Evolutionary conservation across 2,329 filamentous ascomycete genomes (phyloP).

Genomic region (Daldinia sp.): DNA sequence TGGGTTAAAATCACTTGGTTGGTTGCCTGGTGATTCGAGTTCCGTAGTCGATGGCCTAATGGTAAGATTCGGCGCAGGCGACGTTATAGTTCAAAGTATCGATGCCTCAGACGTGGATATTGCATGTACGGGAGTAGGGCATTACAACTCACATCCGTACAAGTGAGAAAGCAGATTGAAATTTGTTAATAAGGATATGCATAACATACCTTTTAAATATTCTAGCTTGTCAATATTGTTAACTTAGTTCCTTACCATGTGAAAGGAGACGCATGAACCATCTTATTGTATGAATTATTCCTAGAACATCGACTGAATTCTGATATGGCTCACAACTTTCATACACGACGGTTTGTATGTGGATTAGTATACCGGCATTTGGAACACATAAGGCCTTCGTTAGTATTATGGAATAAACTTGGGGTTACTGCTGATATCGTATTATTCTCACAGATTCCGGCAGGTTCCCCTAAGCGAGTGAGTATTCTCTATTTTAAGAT

Average conservation of each 20-base stretch:
- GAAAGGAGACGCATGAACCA: not conserved
- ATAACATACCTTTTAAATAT: not conserved
- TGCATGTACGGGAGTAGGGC: conserved; percentile 32
- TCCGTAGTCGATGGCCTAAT: conserved; percentile 19
- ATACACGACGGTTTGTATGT: not conserved
- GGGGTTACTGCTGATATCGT: too few species aligned
- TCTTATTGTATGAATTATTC: not conserved
- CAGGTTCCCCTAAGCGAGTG: not conserved
- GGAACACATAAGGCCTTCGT: not conserved
- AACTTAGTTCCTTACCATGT: not conserved
- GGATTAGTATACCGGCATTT: not conserved
- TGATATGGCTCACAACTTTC: not conserved
- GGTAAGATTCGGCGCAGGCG: conserved; percentile 28
- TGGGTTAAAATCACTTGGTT: conserved; percentile 29
- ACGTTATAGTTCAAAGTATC: conserved; percentile 31
- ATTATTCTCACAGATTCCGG: not conserved
- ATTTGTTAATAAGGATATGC: not conserved
- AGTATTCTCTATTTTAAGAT: not conserved
- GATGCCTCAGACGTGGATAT: conserved; percentile 36
- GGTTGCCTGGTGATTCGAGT: conserved; percentile 10
- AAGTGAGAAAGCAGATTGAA: conserved; percentile 2
- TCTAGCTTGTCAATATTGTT: not conserved
- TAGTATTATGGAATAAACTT: not conserved
- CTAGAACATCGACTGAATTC: not conserved
- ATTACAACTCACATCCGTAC: conserved; percentile 22